Evolutionary conservation across 257 asterid species (phyloP).

Genomic region (Henckelia pumila): DNA sequence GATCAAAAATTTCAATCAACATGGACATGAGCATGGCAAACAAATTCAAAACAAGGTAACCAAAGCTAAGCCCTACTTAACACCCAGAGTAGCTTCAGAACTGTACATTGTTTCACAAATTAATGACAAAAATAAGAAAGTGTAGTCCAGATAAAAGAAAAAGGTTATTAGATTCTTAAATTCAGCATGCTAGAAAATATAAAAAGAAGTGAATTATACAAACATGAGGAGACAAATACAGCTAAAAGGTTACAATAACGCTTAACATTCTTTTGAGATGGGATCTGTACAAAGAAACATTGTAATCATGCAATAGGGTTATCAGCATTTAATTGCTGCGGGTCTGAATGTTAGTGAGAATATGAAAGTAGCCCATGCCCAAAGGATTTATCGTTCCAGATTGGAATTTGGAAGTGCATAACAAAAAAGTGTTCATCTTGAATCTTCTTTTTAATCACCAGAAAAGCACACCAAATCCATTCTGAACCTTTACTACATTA

Average conservation of each 20-base stretch:
- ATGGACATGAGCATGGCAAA: slow-evolving; percentile 10
- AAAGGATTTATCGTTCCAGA: not conserved
- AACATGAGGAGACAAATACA: not conserved
- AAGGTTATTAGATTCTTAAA: slow-evolving; percentile 4
- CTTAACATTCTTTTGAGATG: not conserved
- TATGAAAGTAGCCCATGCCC: slow-evolving; percentile 3
- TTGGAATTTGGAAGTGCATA: slow-evolving; percentile 5
- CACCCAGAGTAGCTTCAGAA: slow-evolving; percentile 9
- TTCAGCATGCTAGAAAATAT: not conserved
- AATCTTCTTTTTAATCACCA: slow-evolving; percentile 6
- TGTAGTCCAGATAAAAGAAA: not conserved
- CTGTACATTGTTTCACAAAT: not conserved
- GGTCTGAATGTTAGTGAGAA: slow-evolving; percentile 1
- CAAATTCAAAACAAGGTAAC: slow-evolving; percentile 19
- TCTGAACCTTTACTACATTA: not conserved
- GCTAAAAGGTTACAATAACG: slow-evolving; percentile 9
- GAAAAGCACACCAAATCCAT: slow-evolving; percentile 5
- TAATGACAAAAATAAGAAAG: slow-evolving; percentile 1
- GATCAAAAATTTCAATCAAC: slow-evolving; percentile 25
- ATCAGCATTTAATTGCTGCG: not conserved
- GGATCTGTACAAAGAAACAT: not conserved
- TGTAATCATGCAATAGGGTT: not conserved
- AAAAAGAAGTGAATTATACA: not conserved
- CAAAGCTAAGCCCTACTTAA: slow-evolving; percentile 5
- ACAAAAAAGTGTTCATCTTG: not conserved